Evolutionary conservation across 176 grass and related monocot genomes (phyloP).

Genomic region (Bothriochloa decipiens): DNA sequence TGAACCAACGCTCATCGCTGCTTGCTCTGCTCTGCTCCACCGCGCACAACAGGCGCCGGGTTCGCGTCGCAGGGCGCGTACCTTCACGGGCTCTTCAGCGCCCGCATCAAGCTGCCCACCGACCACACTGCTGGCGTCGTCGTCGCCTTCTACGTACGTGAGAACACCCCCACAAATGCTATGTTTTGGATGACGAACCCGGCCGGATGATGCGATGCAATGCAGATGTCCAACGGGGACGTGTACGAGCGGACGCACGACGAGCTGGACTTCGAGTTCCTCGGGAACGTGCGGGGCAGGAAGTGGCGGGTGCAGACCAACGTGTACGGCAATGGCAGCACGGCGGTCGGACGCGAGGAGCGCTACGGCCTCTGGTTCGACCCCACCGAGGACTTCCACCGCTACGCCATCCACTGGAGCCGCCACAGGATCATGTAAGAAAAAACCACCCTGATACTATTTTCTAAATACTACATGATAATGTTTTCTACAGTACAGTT

Average conservation of each 20-base stretch:
- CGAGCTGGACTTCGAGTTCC: slow-evolving; percentile 97
- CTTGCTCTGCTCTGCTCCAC: neutral
- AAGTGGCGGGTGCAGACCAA: slow-evolving; percentile 94
- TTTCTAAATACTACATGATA: too few species aligned
- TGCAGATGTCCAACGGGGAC: slow-evolving; percentile 91
- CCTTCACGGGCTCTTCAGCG: slow-evolving; percentile 79
- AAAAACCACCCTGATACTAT: neutral
- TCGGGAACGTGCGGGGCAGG: slow-evolving; percentile 69
- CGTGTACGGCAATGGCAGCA: slow-evolving; percentile 88
- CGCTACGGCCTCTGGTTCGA: slow-evolving; percentile 85
- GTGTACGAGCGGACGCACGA: slow-evolving; percentile 88
- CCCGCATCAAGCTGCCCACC: slow-evolving; percentile 79
- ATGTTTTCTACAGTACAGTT: neutral
- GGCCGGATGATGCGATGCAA: too few species aligned
- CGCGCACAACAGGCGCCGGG: slow-evolving; percentile 66
- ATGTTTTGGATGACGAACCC: too few species aligned
- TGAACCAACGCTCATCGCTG: neutral
- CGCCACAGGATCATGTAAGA: slow-evolving; percentile 67
- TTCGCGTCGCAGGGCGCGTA: slow-evolving; percentile 73
- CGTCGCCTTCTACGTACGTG: slow-evolving; percentile 82
- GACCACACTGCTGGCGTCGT: slow-evolving; percentile 84
- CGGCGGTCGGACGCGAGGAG: slow-evolving; percentile 70
- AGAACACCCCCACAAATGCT: neutral
- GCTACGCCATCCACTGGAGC: slow-evolving; percentile 83
- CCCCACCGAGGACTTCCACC: slow-evolving; percentile 75